These are phyloP conservation scores for Boletus albobrunnescens DNA, from an alignment of 1,284 basidiomycete genomes.

Conservation along the genomic window DNA sequence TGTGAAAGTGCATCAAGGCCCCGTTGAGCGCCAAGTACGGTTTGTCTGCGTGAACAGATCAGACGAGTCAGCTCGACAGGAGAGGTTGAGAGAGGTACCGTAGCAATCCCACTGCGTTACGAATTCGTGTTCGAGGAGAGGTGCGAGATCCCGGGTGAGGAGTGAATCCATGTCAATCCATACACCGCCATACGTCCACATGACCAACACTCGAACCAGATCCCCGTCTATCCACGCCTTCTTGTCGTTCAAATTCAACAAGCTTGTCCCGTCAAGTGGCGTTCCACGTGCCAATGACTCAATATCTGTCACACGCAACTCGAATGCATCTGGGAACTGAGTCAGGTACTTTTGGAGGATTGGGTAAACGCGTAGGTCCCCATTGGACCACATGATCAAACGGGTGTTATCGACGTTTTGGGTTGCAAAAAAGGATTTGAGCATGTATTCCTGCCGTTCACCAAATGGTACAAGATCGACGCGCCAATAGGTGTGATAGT, in stretches of 20 bases:
- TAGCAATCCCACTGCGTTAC: constrained; percentile 97
- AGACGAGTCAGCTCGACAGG: background rate
- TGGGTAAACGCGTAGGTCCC: constrained; percentile 58
- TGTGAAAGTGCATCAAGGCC: constrained; percentile 86
- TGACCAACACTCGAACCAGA: constrained; percentile 74
- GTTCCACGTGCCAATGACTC: constrained; percentile 67
- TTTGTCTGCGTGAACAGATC: constrained; percentile 58
- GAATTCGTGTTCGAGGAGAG: constrained; percentile 87
- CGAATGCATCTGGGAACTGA: constrained; percentile 67
- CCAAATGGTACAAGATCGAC: constrained; percentile 78
- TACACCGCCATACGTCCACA: constrained; percentile 86
- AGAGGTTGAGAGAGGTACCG: constrained; percentile 48
- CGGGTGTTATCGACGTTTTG: constrained; percentile 64
- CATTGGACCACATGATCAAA: constrained; percentile 88
- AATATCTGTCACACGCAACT: constrained; percentile 68
- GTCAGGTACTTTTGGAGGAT: constrained; percentile 59
- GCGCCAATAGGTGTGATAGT: constrained; percentile 89
- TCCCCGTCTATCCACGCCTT: constrained; percentile 93
- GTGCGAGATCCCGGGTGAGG: constrained; percentile 78
- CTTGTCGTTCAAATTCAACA: constrained; percentile 61
- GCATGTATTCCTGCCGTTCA: constrained; percentile 79
- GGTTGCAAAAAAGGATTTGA: constrained; percentile 88
- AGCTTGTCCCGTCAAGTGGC: constrained; percentile 59
- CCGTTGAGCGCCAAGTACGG: constrained; percentile 85
- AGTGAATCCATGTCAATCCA: constrained; percentile 97